Evolutionary conservation across 176 grass and related monocot species (phyloP).

Genomic region (Oryza rufipogon): DNA sequence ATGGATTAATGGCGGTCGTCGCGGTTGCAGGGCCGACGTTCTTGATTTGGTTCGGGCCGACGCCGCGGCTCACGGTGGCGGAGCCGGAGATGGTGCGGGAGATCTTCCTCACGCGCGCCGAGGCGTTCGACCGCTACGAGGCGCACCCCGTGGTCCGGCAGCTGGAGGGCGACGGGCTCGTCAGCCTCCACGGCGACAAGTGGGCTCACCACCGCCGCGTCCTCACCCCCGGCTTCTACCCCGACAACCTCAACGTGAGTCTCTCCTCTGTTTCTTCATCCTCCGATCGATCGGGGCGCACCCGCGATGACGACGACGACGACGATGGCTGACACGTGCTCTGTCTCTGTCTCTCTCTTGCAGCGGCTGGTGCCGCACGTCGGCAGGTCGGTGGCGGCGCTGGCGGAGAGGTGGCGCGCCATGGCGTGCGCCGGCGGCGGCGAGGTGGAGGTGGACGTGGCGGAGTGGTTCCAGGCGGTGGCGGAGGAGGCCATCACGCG

Average conservation of each 20-base stretch:
- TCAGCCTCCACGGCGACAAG: constrained; percentile 75
- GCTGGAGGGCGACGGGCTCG: constrained; percentile 85
- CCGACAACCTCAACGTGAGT: constrained; percentile 83
- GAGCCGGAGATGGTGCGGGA: constrained; percentile 77
- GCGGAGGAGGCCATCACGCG: constrained; percentile 76
- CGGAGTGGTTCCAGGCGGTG: constrained; percentile 86
- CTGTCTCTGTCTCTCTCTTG: not conserved
- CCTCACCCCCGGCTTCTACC: constrained; percentile 67
- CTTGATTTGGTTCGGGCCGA: constrained; percentile 85
- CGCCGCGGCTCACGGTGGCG: constrained; percentile 68
- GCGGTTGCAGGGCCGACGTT: constrained; percentile 60
- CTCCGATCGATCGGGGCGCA: not conserved
- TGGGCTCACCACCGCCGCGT: constrained; percentile 87
- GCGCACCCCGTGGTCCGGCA: constrained; percentile 75
- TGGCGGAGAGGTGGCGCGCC: constrained; percentile 52
- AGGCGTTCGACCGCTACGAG: constrained; percentile 80
- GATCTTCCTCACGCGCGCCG: constrained; percentile 60
- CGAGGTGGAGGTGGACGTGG: constrained; percentile 83
- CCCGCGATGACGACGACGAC: not conserved
- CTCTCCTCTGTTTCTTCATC: not conserved
- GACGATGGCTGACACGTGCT: constrained; percentile 31
- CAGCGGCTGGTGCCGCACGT: constrained; percentile 75
- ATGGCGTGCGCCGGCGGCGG: constrained; percentile 55
- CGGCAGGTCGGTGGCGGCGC: constrained; percentile 60
- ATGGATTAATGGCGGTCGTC: not conserved